Percentiles rank a stretch among this genome's conserved stretches.
These are phyloP conservation scores for Xylaria sp. DNA, from an alignment of 2,329 filamentous ascomycete genomes.

Conservation along the genomic window DNA sequence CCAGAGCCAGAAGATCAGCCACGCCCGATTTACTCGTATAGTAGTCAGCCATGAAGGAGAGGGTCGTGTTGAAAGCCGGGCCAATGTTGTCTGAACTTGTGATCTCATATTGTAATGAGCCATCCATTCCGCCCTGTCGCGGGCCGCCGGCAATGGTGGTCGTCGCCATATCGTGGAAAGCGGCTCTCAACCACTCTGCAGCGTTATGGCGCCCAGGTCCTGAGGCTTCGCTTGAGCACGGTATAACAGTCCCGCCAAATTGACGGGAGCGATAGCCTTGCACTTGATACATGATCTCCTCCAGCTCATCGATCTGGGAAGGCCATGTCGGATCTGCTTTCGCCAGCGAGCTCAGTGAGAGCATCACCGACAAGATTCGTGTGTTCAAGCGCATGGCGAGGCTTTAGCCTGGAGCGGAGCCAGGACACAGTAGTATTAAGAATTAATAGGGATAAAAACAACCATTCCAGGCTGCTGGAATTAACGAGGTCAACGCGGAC, in stretches of 20 bases:
- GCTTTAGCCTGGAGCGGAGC: constrained; percentile 2
- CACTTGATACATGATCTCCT: constrained; percentile 72
- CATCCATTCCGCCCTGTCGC: constrained; percentile 66
- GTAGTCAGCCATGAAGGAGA: constrained; percentile 65
- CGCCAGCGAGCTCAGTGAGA: constrained; percentile 52
- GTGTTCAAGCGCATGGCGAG: constrained; percentile 47
- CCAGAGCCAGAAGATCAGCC: constrained; percentile 68
- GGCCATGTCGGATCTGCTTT: constrained; percentile 70
- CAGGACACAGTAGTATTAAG: constrained; percentile 25
- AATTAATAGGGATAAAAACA: constrained; percentile 28
- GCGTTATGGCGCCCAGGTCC: constrained; percentile 67
- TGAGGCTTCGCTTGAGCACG: constrained; percentile 64
- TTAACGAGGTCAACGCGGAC: constrained; percentile 13
- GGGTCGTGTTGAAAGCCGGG: constrained; percentile 63
- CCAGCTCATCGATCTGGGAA: constrained; percentile 67
- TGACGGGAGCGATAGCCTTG: constrained; percentile 64
- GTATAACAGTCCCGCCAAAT: constrained; percentile 67
- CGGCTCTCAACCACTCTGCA: constrained; percentile 70
- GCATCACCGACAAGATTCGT: constrained; percentile 50
- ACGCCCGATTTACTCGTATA: constrained; percentile 63
- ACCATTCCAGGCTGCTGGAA: constrained; percentile 19
- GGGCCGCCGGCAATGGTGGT: constrained; percentile 58
- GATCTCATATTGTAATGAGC: constrained; percentile 69
- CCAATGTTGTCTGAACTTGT: constrained; percentile 66
- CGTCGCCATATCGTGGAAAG: constrained; percentile 71